phyloP scores from a whole-genome alignment of 2,329 filamentous ascomycete genomes.

The Dothideomycetes sp. region DNA sequence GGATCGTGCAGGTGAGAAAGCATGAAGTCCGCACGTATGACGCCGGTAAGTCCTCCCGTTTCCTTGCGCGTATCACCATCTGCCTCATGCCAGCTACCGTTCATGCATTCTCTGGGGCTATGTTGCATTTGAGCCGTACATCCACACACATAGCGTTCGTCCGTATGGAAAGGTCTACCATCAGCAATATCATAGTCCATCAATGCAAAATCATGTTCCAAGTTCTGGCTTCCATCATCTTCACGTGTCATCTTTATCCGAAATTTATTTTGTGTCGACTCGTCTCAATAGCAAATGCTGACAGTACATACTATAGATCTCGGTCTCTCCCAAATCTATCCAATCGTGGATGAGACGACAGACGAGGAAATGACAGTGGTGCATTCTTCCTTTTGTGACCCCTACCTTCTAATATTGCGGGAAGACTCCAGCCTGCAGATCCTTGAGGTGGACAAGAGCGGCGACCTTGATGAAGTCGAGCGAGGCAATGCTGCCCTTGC shows the following conservation, averaged over 20 bases:
- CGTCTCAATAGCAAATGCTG: not conserved
- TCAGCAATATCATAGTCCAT: not conserved
- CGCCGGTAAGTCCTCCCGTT: slow-evolving; percentile 51
- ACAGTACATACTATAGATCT: slow-evolving; percentile 47
- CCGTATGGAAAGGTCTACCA: not conserved
- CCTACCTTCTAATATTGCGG: slow-evolving; percentile 70
- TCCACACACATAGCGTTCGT: not conserved
- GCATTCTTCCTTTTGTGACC: slow-evolving; percentile 75
- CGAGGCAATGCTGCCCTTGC: slow-evolving; percentile 47
- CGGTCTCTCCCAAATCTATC: slow-evolving; percentile 79
- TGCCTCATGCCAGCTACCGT: too few species aligned
- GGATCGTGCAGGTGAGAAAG: slow-evolving; percentile 78
- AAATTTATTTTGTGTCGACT: not conserved
- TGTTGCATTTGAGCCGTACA: too few species aligned
- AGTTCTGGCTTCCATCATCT: not conserved
- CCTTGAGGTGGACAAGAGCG: slow-evolving; percentile 66
- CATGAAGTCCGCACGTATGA: slow-evolving; percentile 87
- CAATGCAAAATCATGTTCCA: not conserved
- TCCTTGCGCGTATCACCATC: slow-evolving; percentile 4
- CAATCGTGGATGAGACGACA: slow-evolving; percentile 83
- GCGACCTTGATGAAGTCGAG: slow-evolving; percentile 76
- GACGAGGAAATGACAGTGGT: slow-evolving; percentile 69
- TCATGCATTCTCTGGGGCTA: too few species aligned
- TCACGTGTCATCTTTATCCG: not conserved
- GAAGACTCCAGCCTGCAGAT: slow-evolving; percentile 75